Conservation (phyloP, 2,329 filamentous ascomycete genomes). For the Colletotrichum cuscutae region DNA sequence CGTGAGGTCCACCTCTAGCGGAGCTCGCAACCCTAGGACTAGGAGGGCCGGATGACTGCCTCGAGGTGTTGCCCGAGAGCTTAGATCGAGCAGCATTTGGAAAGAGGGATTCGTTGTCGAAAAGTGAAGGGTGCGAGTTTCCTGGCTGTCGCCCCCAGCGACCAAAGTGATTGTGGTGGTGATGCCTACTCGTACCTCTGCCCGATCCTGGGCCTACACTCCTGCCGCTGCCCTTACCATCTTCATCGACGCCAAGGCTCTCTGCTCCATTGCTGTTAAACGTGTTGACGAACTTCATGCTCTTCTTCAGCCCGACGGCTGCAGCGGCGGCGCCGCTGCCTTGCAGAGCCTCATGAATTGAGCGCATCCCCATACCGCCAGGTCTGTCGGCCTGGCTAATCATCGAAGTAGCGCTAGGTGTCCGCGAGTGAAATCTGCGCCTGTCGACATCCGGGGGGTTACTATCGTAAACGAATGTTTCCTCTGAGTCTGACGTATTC, state of each 20-base stretch:
- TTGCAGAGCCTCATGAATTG: slow-evolving; percentile 60
- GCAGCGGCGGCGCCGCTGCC: slow-evolving; percentile 50
- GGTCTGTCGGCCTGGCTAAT: slow-evolving; percentile 74
- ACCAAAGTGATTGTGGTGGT: slow-evolving; percentile 75
- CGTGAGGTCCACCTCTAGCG: slow-evolving; percentile 39
- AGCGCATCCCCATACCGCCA: slow-evolving; percentile 57
- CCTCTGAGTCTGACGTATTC: slow-evolving; percentile 95
- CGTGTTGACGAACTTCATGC: slow-evolving; percentile 94
- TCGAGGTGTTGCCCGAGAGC: slow-evolving; percentile 64
- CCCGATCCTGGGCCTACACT: slow-evolving; percentile 69
- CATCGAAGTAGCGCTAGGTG: slow-evolving; percentile 91
- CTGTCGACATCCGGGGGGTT: slow-evolving; percentile 81
- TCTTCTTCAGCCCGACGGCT: slow-evolving; percentile 78
- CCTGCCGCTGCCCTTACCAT: slow-evolving; percentile 71
- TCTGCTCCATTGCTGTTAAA: slow-evolving; percentile 71
- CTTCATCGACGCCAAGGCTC: slow-evolving; percentile 69
- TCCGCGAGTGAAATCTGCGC: slow-evolving; percentile 88
- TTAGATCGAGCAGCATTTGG: slow-evolving; percentile 73
- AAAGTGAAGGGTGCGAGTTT: slow-evolving; percentile 76
- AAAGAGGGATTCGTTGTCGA: slow-evolving; percentile 84
- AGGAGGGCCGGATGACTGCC: slow-evolving; percentile 74
- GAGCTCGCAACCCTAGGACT: slow-evolving; percentile 65
- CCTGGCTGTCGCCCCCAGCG: slow-evolving; percentile 78
- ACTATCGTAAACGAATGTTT: slow-evolving; percentile 99
- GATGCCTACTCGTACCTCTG: slow-evolving; percentile 76